Evolutionary conservation across 169 alveolate species (phyloP).

Genomic region (Eimeria maxima): DNA sequence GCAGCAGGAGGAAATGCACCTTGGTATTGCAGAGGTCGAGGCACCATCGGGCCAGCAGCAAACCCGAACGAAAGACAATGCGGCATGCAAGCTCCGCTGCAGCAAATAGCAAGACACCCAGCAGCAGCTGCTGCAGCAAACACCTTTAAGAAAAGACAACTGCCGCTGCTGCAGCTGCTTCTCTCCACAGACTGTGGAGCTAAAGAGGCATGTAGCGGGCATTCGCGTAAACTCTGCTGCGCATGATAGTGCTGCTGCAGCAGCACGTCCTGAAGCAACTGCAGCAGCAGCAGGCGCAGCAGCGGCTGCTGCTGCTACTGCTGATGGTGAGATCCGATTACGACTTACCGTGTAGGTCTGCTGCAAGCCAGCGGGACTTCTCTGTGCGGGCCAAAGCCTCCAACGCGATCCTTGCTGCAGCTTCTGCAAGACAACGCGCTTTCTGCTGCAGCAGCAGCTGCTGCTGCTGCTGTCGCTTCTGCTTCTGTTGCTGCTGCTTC

Average conservation of each 20-base stretch:
- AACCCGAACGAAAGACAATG: conserved; percentile 17
- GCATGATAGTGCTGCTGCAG: background rate
- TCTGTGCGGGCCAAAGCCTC: conserved; percentile 53
- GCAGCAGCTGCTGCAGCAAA: background rate
- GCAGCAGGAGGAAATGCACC: background rate
- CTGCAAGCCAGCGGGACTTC: conserved; percentile 57
- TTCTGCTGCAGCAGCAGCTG: conserved; percentile 22
- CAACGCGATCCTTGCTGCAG: conserved; percentile 2
- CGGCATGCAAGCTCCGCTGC: conserved; percentile 36
- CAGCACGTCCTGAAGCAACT: background rate
- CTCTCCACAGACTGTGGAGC: background rate
- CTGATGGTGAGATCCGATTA: background rate
- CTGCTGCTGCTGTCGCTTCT: background rate
- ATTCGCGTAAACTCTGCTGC: background rate
- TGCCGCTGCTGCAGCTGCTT: background rate
- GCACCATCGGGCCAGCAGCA: conserved; percentile 39
- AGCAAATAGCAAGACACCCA: background rate
- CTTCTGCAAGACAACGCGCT: conserved; percentile 39
- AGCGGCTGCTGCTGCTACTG: too few species aligned
- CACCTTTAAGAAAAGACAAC: too few species aligned
- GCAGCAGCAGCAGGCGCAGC: too few species aligned
- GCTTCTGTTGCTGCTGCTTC: too few species aligned
- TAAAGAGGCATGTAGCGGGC: background rate
- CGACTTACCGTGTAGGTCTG: conserved; percentile 29
- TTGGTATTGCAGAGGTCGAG: background rate